These are phyloP conservation scores for Phylloboletellus chloephorus DNA, from an alignment of 1,284 basidiomycete species.

Conservation along the genomic window DNA sequence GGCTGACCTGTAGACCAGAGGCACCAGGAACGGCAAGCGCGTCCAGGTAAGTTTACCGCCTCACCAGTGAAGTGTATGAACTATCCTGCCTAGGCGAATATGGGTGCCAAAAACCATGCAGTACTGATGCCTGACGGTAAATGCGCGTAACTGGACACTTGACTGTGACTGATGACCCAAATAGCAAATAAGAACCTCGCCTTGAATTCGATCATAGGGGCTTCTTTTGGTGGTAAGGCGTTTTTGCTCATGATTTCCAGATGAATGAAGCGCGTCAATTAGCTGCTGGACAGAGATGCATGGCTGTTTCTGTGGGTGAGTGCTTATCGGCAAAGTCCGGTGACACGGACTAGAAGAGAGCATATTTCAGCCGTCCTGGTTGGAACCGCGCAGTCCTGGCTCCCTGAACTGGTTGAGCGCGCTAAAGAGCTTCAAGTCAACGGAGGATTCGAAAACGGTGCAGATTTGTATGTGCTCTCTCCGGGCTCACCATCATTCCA, in stretches of 20 bases:
- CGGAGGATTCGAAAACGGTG: constrained; percentile 84
- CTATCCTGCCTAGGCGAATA: constrained; percentile 56
- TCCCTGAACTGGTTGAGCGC: constrained; percentile 83
- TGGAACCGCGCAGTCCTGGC: constrained; percentile 77
- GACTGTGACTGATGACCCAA: constrained; percentile 4
- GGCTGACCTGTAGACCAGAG: constrained; percentile 40
- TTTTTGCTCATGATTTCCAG: constrained; percentile 21
- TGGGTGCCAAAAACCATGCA: constrained; percentile 97
- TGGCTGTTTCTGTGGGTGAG: constrained; percentile 87
- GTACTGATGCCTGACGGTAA: constrained; percentile 92
- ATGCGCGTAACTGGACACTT: constrained; percentile 12
- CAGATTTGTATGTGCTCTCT: constrained; percentile 70
- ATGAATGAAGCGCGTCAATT: constrained; percentile 40
- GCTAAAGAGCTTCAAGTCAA: constrained; percentile 79
- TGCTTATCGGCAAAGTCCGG: constrained; percentile 19
- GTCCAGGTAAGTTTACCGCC: constrained; percentile 56
- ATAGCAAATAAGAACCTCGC: constrained; percentile 91
- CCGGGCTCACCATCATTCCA: background rate
- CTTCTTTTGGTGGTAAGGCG: constrained; percentile 84
- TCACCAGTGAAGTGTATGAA: constrained; percentile 8
- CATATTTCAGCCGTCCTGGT: constrained; percentile 64
- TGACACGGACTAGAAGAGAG: constrained; percentile 6
- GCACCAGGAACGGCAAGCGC: constrained; percentile 83
- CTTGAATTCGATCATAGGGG: constrained; percentile 90
- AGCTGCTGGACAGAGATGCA: constrained; percentile 96